Evolutionary conservation across 257 asterid species (phyloP).

Genomic region (Solanum sejunctum): DNA sequence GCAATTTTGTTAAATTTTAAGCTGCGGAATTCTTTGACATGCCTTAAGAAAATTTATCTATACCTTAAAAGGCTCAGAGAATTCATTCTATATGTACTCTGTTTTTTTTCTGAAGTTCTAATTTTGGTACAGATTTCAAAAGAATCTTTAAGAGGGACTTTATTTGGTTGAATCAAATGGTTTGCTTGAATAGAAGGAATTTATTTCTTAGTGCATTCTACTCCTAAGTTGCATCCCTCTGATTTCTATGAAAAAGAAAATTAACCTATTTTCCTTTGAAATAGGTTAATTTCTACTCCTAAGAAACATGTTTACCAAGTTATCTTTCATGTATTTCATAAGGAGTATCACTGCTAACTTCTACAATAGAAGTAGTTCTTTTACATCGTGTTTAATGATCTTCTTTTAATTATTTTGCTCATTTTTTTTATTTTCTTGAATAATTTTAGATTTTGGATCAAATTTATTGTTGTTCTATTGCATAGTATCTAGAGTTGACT

Average conservation of each 20-base stretch:
- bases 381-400: neutral
- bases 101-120: neutral
- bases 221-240: neutral
- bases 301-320: neutral
- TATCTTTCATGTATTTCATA: too few species aligned
- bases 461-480: neutral
- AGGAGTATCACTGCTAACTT: neutral
- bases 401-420: neutral
- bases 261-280: neutral
- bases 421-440: neutral
- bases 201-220: neutral
- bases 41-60: neutral
- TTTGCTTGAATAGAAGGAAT: neutral
- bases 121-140: neutral
- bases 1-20: neutral
- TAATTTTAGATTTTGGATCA: neutral
- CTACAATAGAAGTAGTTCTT: neutral
- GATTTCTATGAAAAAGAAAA: neutral
- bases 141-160: neutral
- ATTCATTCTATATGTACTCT: neutral
- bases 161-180: neutral
- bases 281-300: too few species aligned
- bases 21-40: neutral
- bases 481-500: neutral
- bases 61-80: conserved; percentile 2